Percentiles rank a stretch among this genome's conserved stretches.
These are phyloP conservation scores for Fusarium sp. DNA, from an alignment of 2,329 filamentous ascomycete genomes.

Conservation along the genomic window DNA sequence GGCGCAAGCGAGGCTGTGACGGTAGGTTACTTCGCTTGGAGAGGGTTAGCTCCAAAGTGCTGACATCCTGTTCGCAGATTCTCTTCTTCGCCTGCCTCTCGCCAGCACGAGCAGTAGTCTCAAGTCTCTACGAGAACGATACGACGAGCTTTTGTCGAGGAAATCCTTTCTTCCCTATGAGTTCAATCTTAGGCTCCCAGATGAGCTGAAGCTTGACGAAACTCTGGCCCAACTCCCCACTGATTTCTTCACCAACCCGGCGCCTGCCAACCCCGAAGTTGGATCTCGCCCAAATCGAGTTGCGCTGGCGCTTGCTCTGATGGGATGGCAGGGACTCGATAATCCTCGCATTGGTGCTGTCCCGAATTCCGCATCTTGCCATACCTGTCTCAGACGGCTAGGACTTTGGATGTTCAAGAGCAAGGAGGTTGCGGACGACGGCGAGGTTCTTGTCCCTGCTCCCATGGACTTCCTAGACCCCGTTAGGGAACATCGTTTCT, in stretches of 20 bases:
- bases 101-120: slow-evolving; percentile 71
- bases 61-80: slow-evolving; percentile 56
- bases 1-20: slow-evolving; percentile 89
- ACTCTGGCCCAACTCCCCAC: slow-evolving; percentile 63
- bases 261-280: slow-evolving; percentile 46
- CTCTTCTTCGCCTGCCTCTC: slow-evolving; percentile 71
- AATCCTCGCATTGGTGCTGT: slow-evolving; percentile 68
- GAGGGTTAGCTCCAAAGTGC: slow-evolving; percentile 37
- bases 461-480: slow-evolving; percentile 77
- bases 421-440: slow-evolving; percentile 71
- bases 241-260: slow-evolving; percentile 65
- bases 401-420: slow-evolving; percentile 95
- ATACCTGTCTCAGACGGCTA: slow-evolving; percentile 87
- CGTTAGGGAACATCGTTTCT: slow-evolving; percentile 80
- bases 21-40: slow-evolving; percentile 59
- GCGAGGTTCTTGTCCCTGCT: slow-evolving; percentile 67
- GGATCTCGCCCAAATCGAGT: slow-evolving; percentile 63
- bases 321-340: slow-evolving; percentile 79
- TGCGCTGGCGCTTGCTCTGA: slow-evolving; percentile 76
- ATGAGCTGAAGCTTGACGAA: slow-evolving; percentile 62
- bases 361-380: slow-evolving; percentile 81
- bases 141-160: slow-evolving; percentile 70
- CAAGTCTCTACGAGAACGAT: slow-evolving; percentile 70
- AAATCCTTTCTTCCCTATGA: slow-evolving; percentile 70
- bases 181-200: slow-evolving; percentile 70